Evolutionary conservation across 2,329 filamentous ascomycete genomes (phyloP).

Genomic region (Graphium sp.): DNA sequence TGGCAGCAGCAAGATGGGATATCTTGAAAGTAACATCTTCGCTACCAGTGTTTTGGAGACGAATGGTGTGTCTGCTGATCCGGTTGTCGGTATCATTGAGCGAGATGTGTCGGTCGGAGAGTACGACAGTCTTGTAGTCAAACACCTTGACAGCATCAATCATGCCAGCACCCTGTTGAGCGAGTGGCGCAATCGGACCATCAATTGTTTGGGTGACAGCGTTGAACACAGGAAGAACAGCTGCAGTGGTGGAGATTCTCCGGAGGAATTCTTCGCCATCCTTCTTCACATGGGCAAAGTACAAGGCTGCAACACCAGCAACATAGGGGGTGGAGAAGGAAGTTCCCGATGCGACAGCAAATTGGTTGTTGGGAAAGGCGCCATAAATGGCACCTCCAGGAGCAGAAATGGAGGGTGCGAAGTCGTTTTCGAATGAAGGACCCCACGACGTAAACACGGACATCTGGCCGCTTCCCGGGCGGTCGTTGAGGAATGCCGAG

Average conservation of each 20-base stretch:
- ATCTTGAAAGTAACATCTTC: slow-evolving; percentile 6
- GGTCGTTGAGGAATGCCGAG: slow-evolving; percentile 2
- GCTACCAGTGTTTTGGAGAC: slow-evolving; percentile 5
- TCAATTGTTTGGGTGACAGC: too few species aligned
- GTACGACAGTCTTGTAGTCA: slow-evolving; percentile 4
- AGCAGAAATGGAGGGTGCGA: slow-evolving; percentile 6
- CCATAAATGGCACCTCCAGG: slow-evolving; percentile 9
- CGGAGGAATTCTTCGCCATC: slow-evolving; percentile 6
- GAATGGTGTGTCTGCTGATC: slow-evolving; percentile 6
- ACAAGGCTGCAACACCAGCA: slow-evolving; percentile 9
- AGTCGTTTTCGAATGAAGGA: slow-evolving; percentile 9
- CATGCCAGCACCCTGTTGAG: slow-evolving; percentile 9
- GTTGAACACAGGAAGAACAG: slow-evolving; percentile 6
- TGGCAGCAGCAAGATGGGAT: slow-evolving; percentile 6
- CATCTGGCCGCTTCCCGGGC: slow-evolving; percentile 6
- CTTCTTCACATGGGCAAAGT: slow-evolving; percentile 7
- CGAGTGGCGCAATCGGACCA: slow-evolving; percentile 6
- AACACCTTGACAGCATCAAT: slow-evolving; percentile 7
- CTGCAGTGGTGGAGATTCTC: slow-evolving; percentile 5
- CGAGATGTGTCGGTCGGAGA: slow-evolving; percentile 6
- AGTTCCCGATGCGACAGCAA: slow-evolving; percentile 8
- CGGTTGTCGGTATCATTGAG: slow-evolving; percentile 9
- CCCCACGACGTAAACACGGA: slow-evolving; percentile 9
- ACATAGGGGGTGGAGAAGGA: slow-evolving; percentile 9
- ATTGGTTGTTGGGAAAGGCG: slow-evolving; percentile 6